Evolutionary conservation across 2,329 filamentous ascomycete species (phyloP).

Genomic region (Penicillium nordicum): DNA sequence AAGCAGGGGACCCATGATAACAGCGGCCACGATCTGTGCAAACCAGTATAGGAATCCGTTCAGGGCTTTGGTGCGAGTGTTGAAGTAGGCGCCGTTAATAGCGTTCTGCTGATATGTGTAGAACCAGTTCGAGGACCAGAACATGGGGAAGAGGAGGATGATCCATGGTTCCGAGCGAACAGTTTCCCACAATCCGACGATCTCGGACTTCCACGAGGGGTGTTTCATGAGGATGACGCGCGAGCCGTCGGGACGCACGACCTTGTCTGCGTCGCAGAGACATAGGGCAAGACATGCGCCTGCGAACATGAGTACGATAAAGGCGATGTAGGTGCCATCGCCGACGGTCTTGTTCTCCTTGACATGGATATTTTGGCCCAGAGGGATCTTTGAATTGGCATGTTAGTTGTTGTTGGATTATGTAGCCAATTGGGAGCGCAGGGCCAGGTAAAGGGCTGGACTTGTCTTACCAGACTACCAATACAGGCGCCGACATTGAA

Average conservation of each 20-base stretch:
- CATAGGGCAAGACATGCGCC: slow-evolving; percentile 68
- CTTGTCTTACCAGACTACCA: slow-evolving; percentile 59
- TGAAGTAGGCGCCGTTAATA: slow-evolving; percentile 67
- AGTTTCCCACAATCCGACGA: slow-evolving; percentile 70
- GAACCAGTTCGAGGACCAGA: slow-evolving; percentile 74
- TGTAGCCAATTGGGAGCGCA: background rate
- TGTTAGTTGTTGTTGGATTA: background rate
- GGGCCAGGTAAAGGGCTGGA: background rate
- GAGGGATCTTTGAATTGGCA: slow-evolving; percentile 32
- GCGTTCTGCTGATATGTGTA: slow-evolving; percentile 74
- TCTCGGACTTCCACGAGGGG: slow-evolving; percentile 75
- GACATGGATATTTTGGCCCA: slow-evolving; percentile 42
- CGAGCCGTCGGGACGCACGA: slow-evolving; percentile 72
- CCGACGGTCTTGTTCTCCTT: slow-evolving; percentile 36
- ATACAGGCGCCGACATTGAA: slow-evolving; percentile 89
- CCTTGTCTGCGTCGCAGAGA: slow-evolving; percentile 66
- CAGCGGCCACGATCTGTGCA: slow-evolving; percentile 71
- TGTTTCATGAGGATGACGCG: slow-evolving; percentile 82
- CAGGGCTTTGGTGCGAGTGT: slow-evolving; percentile 66
- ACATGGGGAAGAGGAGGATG: slow-evolving; percentile 73
- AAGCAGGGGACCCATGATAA: slow-evolving; percentile 66
- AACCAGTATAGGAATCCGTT: slow-evolving; percentile 74
- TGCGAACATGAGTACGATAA: slow-evolving; percentile 72
- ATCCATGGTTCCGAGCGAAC: slow-evolving; percentile 68
- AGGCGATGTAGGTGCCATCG: slow-evolving; percentile 79